These are phyloP conservation scores for Trypanosomatidae sp. DNA, from an alignment of 208 protist genomes.

Conservation along the genomic window DNA sequence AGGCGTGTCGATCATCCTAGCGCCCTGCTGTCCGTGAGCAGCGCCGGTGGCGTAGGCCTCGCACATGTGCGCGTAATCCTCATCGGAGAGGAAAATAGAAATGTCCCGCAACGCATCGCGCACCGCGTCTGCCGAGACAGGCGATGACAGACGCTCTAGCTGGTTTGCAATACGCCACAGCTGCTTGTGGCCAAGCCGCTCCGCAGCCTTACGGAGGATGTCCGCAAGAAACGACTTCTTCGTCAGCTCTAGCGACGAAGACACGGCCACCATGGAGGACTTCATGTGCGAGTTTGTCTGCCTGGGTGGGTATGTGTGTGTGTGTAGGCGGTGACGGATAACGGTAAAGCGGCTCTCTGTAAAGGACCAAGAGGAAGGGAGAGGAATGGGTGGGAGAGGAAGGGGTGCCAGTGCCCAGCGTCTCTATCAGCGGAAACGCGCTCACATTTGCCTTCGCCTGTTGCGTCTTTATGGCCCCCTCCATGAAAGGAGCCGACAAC, in stretches of 20 bases:
- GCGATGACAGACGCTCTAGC: conserved; percentile 31
- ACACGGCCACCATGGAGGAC: conserved; percentile 1
- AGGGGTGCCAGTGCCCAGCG: background rate
- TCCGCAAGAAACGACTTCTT: conserved; percentile 26
- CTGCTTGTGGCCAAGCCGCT: conserved; percentile 64
- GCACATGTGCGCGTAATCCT: conserved; percentile 42
- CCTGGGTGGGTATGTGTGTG: background rate
- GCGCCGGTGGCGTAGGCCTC: conserved; percentile 17
- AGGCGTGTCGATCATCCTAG: conserved; percentile 12
- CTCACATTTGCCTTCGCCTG: background rate
- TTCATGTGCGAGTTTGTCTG: background rate
- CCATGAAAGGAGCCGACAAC: background rate
- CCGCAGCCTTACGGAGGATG: conserved; percentile 56
- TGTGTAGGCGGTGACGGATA: background rate
- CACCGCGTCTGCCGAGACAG: conserved; percentile 29
- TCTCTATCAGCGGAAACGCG: background rate
- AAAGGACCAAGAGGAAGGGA: background rate
- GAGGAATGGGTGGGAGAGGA: background rate
- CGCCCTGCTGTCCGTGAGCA: background rate
- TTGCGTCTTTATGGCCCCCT: background rate
- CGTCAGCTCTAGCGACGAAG: conserved; percentile 19
- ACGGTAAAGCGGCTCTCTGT: background rate
- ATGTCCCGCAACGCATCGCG: conserved; percentile 67
- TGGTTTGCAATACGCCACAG: conserved; percentile 60
- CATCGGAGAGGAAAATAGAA: conserved; percentile 68